Percentiles rank a stretch among this genome's conserved stretches.
Conservation (phyloP, 2,329 filamentous ascomycete genomes). For the Elsinoe arachidis region DNA sequence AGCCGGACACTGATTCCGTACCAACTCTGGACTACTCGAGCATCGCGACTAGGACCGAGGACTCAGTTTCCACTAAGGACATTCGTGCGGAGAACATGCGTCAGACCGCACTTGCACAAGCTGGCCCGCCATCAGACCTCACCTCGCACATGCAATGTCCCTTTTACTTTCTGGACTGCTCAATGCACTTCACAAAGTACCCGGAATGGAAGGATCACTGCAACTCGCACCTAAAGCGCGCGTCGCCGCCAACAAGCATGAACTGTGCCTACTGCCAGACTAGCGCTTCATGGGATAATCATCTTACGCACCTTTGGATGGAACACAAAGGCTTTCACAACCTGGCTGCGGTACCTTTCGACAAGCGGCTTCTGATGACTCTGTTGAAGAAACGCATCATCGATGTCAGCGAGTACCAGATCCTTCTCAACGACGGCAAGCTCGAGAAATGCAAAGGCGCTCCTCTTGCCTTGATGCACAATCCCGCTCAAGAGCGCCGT, state of each 20-base stretch:
- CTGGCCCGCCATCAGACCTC: no score
- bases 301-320: neutral
- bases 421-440: neutral
- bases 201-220: neutral
- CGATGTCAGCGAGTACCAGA: neutral
- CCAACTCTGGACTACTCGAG: no score
- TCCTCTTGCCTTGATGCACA: constrained; percentile 1
- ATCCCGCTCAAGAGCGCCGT: neutral
- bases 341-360: neutral
- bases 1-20: no score
- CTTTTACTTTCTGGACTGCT: neutral
- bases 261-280: neutral
- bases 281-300: neutral
- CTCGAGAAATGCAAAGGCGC: neutral
- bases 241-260: neutral
- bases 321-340: neutral
- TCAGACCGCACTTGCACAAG: neutral
- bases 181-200: neutral
- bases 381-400: neutral
- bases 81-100: neutral
- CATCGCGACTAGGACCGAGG: no score
- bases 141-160: neutral
- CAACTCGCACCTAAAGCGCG: neutral
- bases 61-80: neutral
- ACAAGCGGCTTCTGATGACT: neutral